Percentiles rank a stretch among this genome's conserved stretches.
Evolutionary conservation across 371 early-diverging fungal species (phyloP).

Genomic region (Rhizomucor pusillus): DNA sequence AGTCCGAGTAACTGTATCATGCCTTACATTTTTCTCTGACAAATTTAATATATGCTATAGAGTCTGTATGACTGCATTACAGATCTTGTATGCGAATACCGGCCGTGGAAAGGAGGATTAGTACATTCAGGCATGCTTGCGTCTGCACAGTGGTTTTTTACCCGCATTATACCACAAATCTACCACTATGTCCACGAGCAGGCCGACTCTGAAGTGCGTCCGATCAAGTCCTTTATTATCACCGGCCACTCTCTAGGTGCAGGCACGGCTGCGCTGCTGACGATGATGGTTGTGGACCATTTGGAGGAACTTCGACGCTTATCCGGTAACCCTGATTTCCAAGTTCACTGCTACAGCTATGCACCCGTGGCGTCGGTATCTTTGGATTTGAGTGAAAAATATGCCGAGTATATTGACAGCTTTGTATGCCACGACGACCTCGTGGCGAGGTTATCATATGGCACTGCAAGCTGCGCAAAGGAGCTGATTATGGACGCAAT

Average conservation of each 20-base stretch:
- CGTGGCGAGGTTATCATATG: conserved; percentile 76
- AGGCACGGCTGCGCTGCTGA: conserved; percentile 73
- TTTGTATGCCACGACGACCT: conserved; percentile 79
- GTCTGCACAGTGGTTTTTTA: conserved; percentile 79
- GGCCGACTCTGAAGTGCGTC: conserved; percentile 12
- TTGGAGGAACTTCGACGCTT: conserved; percentile 53
- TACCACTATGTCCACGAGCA: conserved; percentile 38
- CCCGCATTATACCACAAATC: conserved; percentile 65
- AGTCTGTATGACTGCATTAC: conserved; percentile 79
- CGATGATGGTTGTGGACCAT: conserved; percentile 75
- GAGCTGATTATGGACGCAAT: conserved; percentile 49
- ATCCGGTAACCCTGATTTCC: conserved; percentile 41
- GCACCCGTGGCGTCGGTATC: conserved; percentile 69
- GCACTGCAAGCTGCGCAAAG: conserved; percentile 52
- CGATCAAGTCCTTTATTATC: conserved; percentile 30
- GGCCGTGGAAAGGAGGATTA: conserved; percentile 80
- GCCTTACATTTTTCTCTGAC: not conserved
- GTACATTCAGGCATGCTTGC: conserved; percentile 81
- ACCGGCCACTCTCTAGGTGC: conserved; percentile 83
- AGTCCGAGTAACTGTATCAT: conserved; percentile 1
- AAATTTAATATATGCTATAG: conserved; percentile 27
- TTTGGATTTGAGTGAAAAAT: conserved; percentile 62
- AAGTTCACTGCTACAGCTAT: conserved; percentile 48
- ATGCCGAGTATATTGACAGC: conserved; percentile 65
- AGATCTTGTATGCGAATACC: conserved; percentile 82